Base-by-base conservation (phyloP, 2,329 filamentous ascomycete genomes). In the Arthrobotrys sinensis region DNA sequence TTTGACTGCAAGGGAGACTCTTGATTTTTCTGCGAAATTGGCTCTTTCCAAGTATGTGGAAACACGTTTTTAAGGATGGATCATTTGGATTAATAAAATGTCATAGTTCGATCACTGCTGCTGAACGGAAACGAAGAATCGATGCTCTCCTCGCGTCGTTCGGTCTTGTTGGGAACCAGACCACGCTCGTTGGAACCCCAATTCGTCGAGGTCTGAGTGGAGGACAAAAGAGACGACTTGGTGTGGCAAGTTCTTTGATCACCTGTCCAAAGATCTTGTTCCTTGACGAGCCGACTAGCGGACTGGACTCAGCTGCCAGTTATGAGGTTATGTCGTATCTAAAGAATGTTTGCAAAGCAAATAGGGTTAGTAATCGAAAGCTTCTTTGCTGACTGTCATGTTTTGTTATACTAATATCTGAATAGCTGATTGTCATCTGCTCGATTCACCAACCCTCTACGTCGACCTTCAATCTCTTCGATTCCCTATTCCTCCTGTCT, bases 381-480 rank as follows among this genome's bases (percentile, higher is more conserved):
- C 19, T 24, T 19, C 4, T 7, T 16, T 6, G 8, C 7, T 2
- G 40, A 34, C 24, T 5, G 24, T 43, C 8, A 11, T 24, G 43
- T 32, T 48, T 52, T 34, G 80, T 72, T 36, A 10, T 65, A 11
- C 5, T 34, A 4, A 43, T 40, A 21, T 43, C 24, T 40, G 77
- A 63, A 62, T 76, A 91, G 89, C 86, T 96, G 76, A 89, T 96
- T 75, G 89, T 96, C 34, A 90, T 96, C 76, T 91, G 91, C 3
- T 93, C 91, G 45, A 96, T 96, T 79, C 93, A 96, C 83, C 93
- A 96, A 82, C 93, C 93, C 0, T 95, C 92, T 0, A 92, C 92
- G 0, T 88, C 90, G 0, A 94, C 92, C 0, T 96, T 93, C 81
- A 88, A 91, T 79, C 88, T 94, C 11, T 96, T 96, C 81, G 93